phyloP scores from a whole-genome alignment of 805 yeast genomes.

The Komagataella kurtzmanii region DNA sequence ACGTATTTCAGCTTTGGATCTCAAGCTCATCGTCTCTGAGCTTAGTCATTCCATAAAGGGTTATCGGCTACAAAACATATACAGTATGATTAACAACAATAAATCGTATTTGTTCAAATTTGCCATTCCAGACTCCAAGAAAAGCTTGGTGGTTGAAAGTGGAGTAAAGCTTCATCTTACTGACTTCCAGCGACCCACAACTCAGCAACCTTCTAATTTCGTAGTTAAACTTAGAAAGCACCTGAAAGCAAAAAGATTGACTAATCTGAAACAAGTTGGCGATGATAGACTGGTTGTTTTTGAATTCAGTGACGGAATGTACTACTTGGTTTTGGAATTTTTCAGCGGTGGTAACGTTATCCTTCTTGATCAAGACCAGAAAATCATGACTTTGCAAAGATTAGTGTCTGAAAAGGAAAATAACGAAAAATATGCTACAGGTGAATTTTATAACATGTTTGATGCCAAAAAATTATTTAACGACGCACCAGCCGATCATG shows the following conservation, averaged over 20 bases:
- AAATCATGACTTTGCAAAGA: constrained; percentile 65
- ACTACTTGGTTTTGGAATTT: constrained; percentile 73
- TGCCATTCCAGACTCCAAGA: constrained; percentile 71
- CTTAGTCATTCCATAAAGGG: constrained; percentile 41
- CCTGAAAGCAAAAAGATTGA: constrained; percentile 64
- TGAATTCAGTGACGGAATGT: constrained; percentile 73
- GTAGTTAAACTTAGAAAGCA: constrained; percentile 80
- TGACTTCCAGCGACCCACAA: constrained; percentile 67
- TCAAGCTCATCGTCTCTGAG: constrained; percentile 59
- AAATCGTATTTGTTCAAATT: constrained; percentile 73
- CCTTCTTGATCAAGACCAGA: constrained; percentile 53
- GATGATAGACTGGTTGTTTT: constrained; percentile 76
- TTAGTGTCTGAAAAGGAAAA: constrained; percentile 63
- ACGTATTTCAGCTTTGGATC: constrained; percentile 75
- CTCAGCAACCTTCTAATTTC: constrained; percentile 75
- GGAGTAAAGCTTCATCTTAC: constrained; percentile 76
- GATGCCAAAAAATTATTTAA: constrained; percentile 16
- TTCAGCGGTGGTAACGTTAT: constrained; percentile 92
- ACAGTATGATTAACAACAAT: constrained; percentile 59
- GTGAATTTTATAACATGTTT: constrained; percentile 54
- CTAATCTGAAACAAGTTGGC: constrained; percentile 59
- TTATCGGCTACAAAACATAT: constrained; percentile 71
- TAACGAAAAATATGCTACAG: constrained; percentile 56
- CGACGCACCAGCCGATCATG: constrained; percentile 4
- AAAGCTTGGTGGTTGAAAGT: constrained; percentile 65